phyloP scores from a whole-genome alignment of 2,329 filamentous ascomycete genomes.

The Curvularia verruculosa region DNA sequence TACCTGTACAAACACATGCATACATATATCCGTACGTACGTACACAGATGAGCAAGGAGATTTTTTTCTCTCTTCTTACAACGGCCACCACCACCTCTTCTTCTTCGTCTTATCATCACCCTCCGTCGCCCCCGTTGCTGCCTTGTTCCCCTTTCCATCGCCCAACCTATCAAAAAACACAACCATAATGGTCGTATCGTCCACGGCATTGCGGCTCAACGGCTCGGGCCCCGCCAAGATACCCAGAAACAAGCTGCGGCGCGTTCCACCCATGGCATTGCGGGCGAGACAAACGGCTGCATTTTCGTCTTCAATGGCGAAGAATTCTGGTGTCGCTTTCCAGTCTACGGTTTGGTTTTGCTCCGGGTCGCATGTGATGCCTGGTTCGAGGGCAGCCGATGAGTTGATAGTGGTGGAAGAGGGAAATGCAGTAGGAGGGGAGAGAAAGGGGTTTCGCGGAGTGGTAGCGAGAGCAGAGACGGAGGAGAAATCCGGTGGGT shows the following conservation, averaged over 20 bases:
- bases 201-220: conserved; percentile 51
- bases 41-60: no score
- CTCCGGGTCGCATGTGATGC: conserved; percentile 43
- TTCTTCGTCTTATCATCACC: conserved; percentile 2
- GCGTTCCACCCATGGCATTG: conserved; percentile 60
- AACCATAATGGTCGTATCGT: conserved; percentile 61
- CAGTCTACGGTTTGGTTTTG: conserved; percentile 48
- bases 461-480: not conserved
- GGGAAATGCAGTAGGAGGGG: not conserved
- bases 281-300: conserved; percentile 59
- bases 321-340: conserved; percentile 52
- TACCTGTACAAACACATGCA: not conserved
- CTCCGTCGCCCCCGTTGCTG: not conserved
- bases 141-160: not conserved
- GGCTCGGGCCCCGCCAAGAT: conserved; percentile 44
- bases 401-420: not conserved
- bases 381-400: conserved; percentile 31
- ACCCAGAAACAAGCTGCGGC: conserved; percentile 49
- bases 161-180: conserved; percentile 57
- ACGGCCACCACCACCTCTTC: conserved; percentile 22
- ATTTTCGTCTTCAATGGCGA: conserved; percentile 59
- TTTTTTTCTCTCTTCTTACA: conserved; percentile 12
- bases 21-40: not conserved
- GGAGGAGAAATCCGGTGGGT: conserved; percentile 15
- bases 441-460: not conserved